phyloP scores from a whole-genome alignment of 768 basidiomycete species.

The Suillus clintonianus region DNA sequence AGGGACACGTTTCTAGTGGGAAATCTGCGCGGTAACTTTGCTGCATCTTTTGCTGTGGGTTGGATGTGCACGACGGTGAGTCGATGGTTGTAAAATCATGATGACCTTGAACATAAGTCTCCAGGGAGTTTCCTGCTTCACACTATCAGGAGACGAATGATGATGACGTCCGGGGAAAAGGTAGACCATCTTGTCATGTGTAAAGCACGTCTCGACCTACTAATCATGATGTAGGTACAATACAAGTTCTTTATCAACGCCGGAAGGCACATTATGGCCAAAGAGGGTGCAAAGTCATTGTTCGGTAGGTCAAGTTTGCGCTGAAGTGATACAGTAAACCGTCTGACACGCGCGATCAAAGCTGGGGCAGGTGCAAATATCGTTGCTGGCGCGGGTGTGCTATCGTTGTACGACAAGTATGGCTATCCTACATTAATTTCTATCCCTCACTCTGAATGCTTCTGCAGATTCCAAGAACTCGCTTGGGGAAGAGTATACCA shows the following conservation, averaged over 20 bases:
- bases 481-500: slow-evolving; percentile 59
- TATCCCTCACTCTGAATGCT: neutral
- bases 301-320: slow-evolving; percentile 31
- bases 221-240: slow-evolving; percentile 25
- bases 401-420: slow-evolving; percentile 63
- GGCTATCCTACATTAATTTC: neutral
- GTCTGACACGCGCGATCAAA: slow-evolving; percentile 41
- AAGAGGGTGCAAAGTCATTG: slow-evolving; percentile 39
- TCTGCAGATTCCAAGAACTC: slow-evolving; percentile 47
- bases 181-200: slow-evolving; percentile 7
- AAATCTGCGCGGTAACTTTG: slow-evolving; percentile 38
- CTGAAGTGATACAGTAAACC: neutral
- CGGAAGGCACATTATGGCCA: slow-evolving; percentile 38
- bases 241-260: slow-evolving; percentile 44
- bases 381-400: slow-evolving; percentile 45
- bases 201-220: neutral
- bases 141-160: slow-evolving; percentile 47
- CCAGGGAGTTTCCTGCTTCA: slow-evolving; percentile 45
- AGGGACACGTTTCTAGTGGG: slow-evolving; percentile 40
- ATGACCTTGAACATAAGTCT: neutral
- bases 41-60: slow-evolving; percentile 42
- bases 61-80: slow-evolving; percentile 43
- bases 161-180: slow-evolving; percentile 47
- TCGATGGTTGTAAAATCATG: neutral
- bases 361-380: slow-evolving; percentile 61